A percentile compares a stretch with the other conserved stretches of the same genome.
Evolutionary conservation across 2,329 filamentous ascomycete species (phyloP).

Genomic region (Rutstroemia sp.): DNA sequence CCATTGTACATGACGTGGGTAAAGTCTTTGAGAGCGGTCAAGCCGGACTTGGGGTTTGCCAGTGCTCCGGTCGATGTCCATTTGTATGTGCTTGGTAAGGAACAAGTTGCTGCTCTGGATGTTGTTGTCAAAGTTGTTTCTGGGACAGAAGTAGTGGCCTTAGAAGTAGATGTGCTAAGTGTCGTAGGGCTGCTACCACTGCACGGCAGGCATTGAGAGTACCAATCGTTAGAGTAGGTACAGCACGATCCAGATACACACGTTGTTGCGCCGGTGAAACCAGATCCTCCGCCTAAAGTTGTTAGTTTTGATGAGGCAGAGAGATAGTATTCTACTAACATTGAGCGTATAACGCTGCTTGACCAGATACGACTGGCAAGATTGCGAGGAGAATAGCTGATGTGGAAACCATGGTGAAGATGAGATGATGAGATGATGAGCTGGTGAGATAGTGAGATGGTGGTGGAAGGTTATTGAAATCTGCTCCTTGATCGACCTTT

Average conservation of each 20-base stretch:
- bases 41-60: conserved; percentile 38
- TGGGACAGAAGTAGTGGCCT: no score
- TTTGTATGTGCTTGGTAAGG: conserved; percentile 45
- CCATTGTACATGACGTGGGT: no score
- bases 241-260: conserved; percentile 25
- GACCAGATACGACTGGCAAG: background rate
- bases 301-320: background rate
- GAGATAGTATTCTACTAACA: conserved; percentile 2
- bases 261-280: conserved; percentile 2
- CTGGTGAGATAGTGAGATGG: no score
- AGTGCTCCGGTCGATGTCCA: conserved; percentile 47
- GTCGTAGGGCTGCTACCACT: background rate
- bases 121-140: background rate
- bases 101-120: conserved; percentile 31
- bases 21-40: no score
- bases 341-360: conserved; percentile 4
- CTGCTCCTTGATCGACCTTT: no score
- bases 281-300: no score
- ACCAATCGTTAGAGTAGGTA: conserved; percentile 5
- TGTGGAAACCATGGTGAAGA: no score
- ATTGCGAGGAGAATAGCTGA: no score
- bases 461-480: no score
- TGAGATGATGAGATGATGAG: no score
- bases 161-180: no score
- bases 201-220: conserved; percentile 14